Base-by-base conservation (phyloP, 495 filamentous ascomycete species). In the Extremus antarcticus region DNA sequence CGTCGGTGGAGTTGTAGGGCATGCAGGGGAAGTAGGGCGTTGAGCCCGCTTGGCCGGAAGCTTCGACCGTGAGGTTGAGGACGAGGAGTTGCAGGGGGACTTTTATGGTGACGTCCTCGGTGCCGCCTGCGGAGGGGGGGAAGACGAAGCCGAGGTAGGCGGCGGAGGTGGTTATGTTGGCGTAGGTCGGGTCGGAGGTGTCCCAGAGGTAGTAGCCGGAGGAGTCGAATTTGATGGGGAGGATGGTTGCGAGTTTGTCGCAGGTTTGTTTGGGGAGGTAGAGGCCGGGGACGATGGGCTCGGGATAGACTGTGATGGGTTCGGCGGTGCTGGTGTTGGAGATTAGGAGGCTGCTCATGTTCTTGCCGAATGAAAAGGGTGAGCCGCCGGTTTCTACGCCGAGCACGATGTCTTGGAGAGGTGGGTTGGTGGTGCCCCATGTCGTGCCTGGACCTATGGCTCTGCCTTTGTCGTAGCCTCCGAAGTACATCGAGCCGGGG, bases 81-180 rank as follows among this genome's bases (percentile, higher is more conserved):
- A 45, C 41, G 41, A 45, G 41, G n/a, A 45, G 41, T n/a, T 7
- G 7, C 8, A 45, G 17, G 41, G 41, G 41, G 8, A 45, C 41
- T 45, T 45, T 45, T 7, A 45, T 45, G 41, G n/a, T 45, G 41
- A 45, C 41, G 41, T 45, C 41, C 4, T 45, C 16, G 4, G 41
- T 45, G 4, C 41, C 41, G 4, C 41, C 41, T 45, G 41, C 19
- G 3, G 41, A 7, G 7, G 41, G 41, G 8, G 41, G 41, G n/a
- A 45, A 45, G 41, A 45, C 41, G 41, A 45, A 45, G 41, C 41
- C 41, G 7, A 45, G 41, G 41, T 45, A 45, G 4, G 41, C 41
- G 4, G 41, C 41, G 4, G 41, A 45, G 17, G 41, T 45, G 15
- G 41, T 45, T 7, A 45, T 45, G 19, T 45, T 45, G 3, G 15